phyloP scores from a whole-genome alignment of 2,329 filamentous ascomycete genomes.

The Trichoderma atroviride region DNA sequence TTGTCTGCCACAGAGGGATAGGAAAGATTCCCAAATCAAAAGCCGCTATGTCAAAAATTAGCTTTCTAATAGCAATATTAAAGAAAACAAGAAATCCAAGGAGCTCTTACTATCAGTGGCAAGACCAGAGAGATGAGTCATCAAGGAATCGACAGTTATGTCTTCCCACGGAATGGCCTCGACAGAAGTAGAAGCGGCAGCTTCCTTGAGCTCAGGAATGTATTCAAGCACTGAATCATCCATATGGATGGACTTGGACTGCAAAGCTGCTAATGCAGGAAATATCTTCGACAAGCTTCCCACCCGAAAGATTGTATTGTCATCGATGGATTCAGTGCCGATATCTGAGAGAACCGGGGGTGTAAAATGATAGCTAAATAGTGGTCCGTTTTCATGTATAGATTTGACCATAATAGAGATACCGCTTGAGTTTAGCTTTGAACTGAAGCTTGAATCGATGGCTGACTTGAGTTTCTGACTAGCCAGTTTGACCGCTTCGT shows the following conservation, averaged over 20 bases:
- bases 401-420: conserved; percentile 26
- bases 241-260: not conserved
- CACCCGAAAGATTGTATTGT: not conserved
- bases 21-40: conserved; percentile 3
- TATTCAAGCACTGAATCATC: not conserved
- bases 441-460: not conserved
- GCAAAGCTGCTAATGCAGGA: not conserved
- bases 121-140: conserved; percentile 50
- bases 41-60: not conserved
- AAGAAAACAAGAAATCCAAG: not conserved
- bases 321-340: not conserved
- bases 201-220: not conserved
- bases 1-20: not conserved
- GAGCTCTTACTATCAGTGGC: conserved; percentile 40
- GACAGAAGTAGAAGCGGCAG: conserved; percentile 28
- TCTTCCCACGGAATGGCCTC: conserved; percentile 49
- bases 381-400: conserved; percentile 36
- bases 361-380: conserved; percentile 46
- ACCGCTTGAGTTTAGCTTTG: not conserved
- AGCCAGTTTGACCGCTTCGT: not conserved
- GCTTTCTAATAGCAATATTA: not conserved
- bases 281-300: not conserved
- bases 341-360: conserved; percentile 32
- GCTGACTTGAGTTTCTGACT: not conserved
- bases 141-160: conserved; percentile 49